phyloP scores from a whole-genome alignment of 345 rosid genomes.

The Eucalyptus pauciflora region DNA sequence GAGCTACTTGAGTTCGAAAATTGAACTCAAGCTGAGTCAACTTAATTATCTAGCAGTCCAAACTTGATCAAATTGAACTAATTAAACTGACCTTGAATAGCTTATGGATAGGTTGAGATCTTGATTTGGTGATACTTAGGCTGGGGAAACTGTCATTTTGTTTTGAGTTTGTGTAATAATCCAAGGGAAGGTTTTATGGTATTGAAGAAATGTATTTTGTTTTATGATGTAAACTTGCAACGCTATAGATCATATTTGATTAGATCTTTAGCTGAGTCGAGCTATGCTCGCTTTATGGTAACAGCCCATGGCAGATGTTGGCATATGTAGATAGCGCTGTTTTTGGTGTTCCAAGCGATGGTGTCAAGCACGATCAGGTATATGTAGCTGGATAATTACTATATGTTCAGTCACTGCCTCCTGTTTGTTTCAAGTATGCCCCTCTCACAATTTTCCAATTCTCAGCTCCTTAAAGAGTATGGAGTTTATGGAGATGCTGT shows the following conservation, averaged over 20 bases:
- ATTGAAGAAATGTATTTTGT: neutral
- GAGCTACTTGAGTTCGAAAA: neutral
- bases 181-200: neutral
- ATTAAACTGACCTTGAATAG: neutral
- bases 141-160: neutral
- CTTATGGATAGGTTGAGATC: neutral
- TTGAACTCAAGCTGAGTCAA: neutral
- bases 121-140: neutral
- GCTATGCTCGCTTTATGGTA: neutral
- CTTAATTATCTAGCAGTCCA: neutral
- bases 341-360: conserved; percentile 60
- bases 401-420: neutral
- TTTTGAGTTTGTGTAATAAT: neutral
- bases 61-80: neutral
- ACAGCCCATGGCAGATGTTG: conserved; percentile 71
- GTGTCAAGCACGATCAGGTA: conserved; percentile 80
- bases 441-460: neutral
- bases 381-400: neutral
- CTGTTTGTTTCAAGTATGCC: neutral
- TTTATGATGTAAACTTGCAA: neutral
- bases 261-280: neutral
- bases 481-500: conserved; percentile 74
- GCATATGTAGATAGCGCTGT: conserved; percentile 72
- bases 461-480: conserved; percentile 62
- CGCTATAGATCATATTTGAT: neutral